Evolutionary conservation across 352 stramenopile species (phyloP).

Genomic region (Phytophthora kernoviae): DNA sequence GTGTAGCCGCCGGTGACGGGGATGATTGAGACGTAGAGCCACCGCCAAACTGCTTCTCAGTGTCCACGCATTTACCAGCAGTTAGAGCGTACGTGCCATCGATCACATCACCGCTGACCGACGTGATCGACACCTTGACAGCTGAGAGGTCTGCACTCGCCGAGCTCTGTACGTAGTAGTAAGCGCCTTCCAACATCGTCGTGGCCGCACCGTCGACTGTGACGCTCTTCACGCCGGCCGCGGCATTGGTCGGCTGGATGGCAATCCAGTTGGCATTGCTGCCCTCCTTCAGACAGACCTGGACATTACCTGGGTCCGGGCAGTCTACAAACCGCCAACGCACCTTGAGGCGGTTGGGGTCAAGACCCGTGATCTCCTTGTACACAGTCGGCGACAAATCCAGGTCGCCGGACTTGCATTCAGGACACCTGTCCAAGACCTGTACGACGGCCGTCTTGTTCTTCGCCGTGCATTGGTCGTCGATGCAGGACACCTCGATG

Average conservation of each 20-base stretch:
- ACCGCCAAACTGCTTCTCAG: slow-evolving; percentile 36
- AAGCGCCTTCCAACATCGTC: slow-evolving; percentile 69
- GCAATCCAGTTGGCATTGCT: slow-evolving; percentile 67
- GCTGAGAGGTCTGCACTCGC: slow-evolving; percentile 39
- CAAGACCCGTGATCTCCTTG: slow-evolving; percentile 64
- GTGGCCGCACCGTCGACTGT: slow-evolving; percentile 61
- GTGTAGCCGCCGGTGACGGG: slow-evolving; percentile 6
- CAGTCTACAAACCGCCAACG: slow-evolving; percentile 78
- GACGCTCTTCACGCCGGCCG: slow-evolving; percentile 55
- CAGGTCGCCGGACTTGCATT: slow-evolving; percentile 68
- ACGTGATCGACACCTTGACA: slow-evolving; percentile 57
- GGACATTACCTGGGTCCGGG: slow-evolving; percentile 45
- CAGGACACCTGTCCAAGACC: slow-evolving; percentile 75
- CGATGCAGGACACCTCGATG: slow-evolving; percentile 63
- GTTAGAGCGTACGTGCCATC: slow-evolving; percentile 57
- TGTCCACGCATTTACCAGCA: slow-evolving; percentile 33
- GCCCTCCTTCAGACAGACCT: slow-evolving; percentile 74
- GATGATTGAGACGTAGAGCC: slow-evolving; percentile 15
- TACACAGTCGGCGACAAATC: slow-evolving; percentile 77
- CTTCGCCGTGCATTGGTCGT: slow-evolving; percentile 46
- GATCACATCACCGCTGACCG: slow-evolving; percentile 56
- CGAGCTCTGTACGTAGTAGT: slow-evolving; percentile 60
- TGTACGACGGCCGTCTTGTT: slow-evolving; percentile 62
- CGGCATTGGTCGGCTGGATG: slow-evolving; percentile 64
- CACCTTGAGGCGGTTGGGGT: slow-evolving; percentile 59